Evolutionary conservation across 1,284 basidiomycete genomes (phyloP).

Genomic region (Moesziomyces sp.): DNA sequence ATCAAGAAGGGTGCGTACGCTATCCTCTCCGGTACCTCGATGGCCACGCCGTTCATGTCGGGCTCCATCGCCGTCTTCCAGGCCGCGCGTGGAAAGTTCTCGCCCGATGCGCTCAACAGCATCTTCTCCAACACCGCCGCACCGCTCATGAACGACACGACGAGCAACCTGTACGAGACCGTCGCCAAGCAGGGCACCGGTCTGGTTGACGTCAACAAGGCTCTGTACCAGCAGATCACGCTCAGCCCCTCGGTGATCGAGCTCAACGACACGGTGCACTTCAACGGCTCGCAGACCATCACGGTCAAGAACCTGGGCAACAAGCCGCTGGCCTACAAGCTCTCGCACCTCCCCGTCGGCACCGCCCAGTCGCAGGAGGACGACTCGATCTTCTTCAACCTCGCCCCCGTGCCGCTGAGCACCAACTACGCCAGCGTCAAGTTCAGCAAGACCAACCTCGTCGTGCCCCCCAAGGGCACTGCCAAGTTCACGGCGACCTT

Average conservation of each 20-base stretch:
- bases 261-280: slow-evolving; percentile 76
- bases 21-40: slow-evolving; percentile 70
- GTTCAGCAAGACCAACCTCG: slow-evolving; percentile 68
- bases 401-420: slow-evolving; percentile 73
- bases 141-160: slow-evolving; percentile 71
- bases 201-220: slow-evolving; percentile 75
- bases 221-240: slow-evolving; percentile 72
- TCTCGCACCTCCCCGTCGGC: slow-evolving; percentile 56
- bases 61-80: slow-evolving; percentile 77
- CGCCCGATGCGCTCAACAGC: slow-evolving; percentile 67
- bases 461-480: slow-evolving; percentile 67
- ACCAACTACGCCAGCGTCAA: slow-evolving; percentile 70
- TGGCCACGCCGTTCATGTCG: slow-evolving; percentile 71
- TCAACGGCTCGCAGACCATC: slow-evolving; percentile 46
- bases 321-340: slow-evolving; percentile 49
- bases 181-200: slow-evolving; percentile 77
- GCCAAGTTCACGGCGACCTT: slow-evolving; percentile 67
- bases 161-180: slow-evolving; percentile 73
- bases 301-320: slow-evolving; percentile 55
- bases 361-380: slow-evolving; percentile 64
- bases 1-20: slow-evolving; percentile 68
- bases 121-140: slow-evolving; percentile 75
- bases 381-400: slow-evolving; percentile 52
- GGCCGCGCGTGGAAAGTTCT: slow-evolving; percentile 70
- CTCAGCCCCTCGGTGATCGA: slow-evolving; percentile 75